Evolutionary conservation across 495 filamentous ascomycete species (phyloP), one percentile per base, ranked within the genome.

Genomic region (Lepraria neglecta): DNA sequence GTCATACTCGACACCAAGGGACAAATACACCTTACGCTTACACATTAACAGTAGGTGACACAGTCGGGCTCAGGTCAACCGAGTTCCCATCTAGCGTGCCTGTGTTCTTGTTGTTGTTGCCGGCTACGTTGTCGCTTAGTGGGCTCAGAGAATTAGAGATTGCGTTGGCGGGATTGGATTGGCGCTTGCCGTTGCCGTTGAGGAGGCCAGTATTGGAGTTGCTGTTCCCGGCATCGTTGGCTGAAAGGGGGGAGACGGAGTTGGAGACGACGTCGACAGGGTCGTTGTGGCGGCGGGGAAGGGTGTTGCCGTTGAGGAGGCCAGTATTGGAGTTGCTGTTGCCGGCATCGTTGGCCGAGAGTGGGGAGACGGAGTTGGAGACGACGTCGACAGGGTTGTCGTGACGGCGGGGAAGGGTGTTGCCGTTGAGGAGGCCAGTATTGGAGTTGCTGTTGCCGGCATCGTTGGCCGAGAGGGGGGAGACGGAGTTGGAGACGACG

Each of bases 191-290:
- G 12, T 19, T 38, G 54, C 54, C 54, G 15, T 57, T 38, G 19
- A 57, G 54, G 21, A 17, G 3, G 19, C 54, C 54, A 14, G 54
- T 57, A 12, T 57, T 45, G 12, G 54, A 28, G n/a, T 57, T 57
- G 4, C 5, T 7, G 10, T 57, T 45, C 7, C 54, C 54, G 35
- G 54, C 54, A 7, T 3, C 24, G 27, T 44, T 44, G 17, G 21
- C 54, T 6, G 21, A 17, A 9, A 45, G 21, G 11, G 54, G 54
- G 0, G 54, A 57, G 42, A 57, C 10, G 27, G n/a, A 28, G 38
- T 57, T 44, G 12, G 54, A 57, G 14, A 57, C 54, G 6, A 57
- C 54, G 54, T 57, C 54, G 54, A 57, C 54, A 11, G 54, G 54
- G 54, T 44, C 28, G 42, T 43, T 9, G 17, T 52, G 11, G 15